Conservation (phyloP, 306 rosid genomes). For the Lathyrus tuberosus region DNA sequence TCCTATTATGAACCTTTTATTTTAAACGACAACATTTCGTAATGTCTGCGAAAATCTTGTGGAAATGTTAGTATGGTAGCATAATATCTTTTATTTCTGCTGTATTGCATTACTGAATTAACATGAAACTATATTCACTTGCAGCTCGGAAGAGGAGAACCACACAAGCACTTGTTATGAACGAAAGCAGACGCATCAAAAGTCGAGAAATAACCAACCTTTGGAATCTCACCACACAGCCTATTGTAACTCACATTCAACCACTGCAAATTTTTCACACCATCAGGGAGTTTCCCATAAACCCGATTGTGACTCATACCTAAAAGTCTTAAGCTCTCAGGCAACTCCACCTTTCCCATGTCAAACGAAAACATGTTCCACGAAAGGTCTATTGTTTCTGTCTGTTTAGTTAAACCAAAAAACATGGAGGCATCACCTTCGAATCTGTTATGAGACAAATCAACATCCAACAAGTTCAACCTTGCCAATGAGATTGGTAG, state of each 20-base stretch:
- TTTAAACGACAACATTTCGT: no score
- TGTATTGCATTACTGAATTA: no score
- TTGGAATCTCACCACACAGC: conserved; percentile 58
- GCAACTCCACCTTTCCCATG: conserved; percentile 39
- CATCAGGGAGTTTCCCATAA: conserved; percentile 40
- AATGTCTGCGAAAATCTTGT: no score
- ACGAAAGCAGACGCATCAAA: no score
- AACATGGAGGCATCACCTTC: conserved; percentile 56
- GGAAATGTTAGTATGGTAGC: no score
- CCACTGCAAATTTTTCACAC: conserved; percentile 35
- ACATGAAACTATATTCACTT: conserved; percentile 7
- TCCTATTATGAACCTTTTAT: no score
- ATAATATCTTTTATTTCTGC: no score
- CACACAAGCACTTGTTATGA: conserved; percentile 62
- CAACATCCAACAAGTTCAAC: conserved; percentile 5
- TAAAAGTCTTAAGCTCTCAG: conserved; percentile 33
- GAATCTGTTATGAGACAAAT: conserved; percentile 54
- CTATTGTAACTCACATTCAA: conserved; percentile 62
- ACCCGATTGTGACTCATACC: conserved; percentile 54
- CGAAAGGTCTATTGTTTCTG: conserved; percentile 36
- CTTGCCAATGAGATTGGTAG: conserved; percentile 24
- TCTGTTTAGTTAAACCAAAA: conserved; percentile 44
- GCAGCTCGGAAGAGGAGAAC: conserved; percentile 56
- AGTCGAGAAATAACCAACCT: neutral
- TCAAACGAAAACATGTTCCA: conserved; percentile 53